Evolutionary conservation across 202 grass and related monocot genomes (phyloP), one percentile per base, ranked within the genome.

Genomic region (Musa balbisiana): DNA sequence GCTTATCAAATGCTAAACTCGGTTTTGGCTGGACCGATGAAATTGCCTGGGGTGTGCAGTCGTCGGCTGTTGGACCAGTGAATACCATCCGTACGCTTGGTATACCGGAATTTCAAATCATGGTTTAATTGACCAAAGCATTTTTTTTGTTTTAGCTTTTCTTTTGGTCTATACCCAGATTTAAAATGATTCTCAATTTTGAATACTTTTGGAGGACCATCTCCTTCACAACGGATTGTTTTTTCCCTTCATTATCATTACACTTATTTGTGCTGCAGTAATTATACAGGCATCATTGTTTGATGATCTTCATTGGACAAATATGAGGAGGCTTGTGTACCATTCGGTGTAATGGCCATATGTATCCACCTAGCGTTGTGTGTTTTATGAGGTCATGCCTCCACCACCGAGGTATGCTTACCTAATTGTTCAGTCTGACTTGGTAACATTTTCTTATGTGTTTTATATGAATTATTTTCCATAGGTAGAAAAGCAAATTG

Each of bases 361-460:
- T 98, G 87, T 93, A 98, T 83, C 91, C 94, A n/a, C 49, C 81
- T 98, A 52, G 68, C 91, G 53, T 87, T 98, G 85, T 98, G 55
- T 98, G 94, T n/a, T n/a, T 85, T 83, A 92, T 77, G 91, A 94
- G 78, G 10, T 98, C 92, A 98, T 94, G 95, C 95, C 95, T 85
- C 95, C 95, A 83, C 95, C 95, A 72, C 87, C 75, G 83, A 94
- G 86, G 91, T 94, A 80, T 83, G 27, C 10, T 81, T 77, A 74
- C 12, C 69, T 77, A 72, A 10, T 81, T 53, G 64, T 78, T 81
- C 51, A 26, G 9, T 14, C 60, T 23, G 29, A 14, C n/a, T 21
- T 54, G 22, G 20, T 29, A n/a, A 62, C 2, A 55, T 74, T 80
- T 71, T 25, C 69, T 55, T 51, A 58, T 60, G 66, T 69, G n/a